A percentile compares a stretch with the other conserved stretches of the same genome.
Evolutionary conservation across 2,329 filamentous ascomycete species (phyloP).

Genomic region (Bipolaris sorokiniana): DNA sequence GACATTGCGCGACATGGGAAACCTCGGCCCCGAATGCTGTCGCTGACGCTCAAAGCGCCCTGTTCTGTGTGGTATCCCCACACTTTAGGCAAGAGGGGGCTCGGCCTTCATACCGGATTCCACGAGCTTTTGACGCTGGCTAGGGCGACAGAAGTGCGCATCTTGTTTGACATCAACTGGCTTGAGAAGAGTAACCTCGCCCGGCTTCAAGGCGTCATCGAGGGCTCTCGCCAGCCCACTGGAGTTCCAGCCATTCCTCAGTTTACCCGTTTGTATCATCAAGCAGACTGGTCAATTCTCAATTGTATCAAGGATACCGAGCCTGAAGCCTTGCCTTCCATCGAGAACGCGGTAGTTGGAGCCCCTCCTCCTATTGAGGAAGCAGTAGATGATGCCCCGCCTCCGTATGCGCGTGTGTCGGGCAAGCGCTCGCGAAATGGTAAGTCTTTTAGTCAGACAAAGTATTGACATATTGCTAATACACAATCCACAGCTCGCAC

Average conservation of each 20-base stretch:
- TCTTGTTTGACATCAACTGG: conserved; percentile 10
- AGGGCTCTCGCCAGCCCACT: conserved; percentile 2
- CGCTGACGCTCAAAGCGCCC: conserved; percentile 7
- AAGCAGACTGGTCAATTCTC: conserved; percentile 8
- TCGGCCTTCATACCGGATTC: neutral
- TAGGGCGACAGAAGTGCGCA: conserved; percentile 5
- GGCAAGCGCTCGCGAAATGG: conserved; percentile 5
- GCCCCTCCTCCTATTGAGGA: conserved; percentile 1
- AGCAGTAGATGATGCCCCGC: conserved; percentile 6
- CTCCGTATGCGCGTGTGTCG: conserved; percentile 7
- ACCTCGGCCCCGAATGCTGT: conserved; percentile 6
- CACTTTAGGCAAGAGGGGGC: neutral
- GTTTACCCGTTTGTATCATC: conserved; percentile 4
- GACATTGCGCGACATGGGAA: conserved; percentile 9
- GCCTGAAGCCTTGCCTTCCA: neutral
- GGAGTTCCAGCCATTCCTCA: conserved; percentile 3
- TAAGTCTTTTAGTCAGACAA: conserved; percentile 1
- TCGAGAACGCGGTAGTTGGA: neutral
- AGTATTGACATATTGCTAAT: neutral
- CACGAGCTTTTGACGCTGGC: conserved; percentile 3
- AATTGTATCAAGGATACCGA: neutral
- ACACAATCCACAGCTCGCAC: neutral
- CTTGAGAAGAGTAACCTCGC: conserved; percentile 2
- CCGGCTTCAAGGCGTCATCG: neutral
- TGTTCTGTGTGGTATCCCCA: conserved; percentile 11